Percentiles rank a stretch among this genome's conserved stretches.
phyloP scores from a whole-genome alignment of 2,329 filamentous ascomycete genomes.

The Calonectria crousiana region DNA sequence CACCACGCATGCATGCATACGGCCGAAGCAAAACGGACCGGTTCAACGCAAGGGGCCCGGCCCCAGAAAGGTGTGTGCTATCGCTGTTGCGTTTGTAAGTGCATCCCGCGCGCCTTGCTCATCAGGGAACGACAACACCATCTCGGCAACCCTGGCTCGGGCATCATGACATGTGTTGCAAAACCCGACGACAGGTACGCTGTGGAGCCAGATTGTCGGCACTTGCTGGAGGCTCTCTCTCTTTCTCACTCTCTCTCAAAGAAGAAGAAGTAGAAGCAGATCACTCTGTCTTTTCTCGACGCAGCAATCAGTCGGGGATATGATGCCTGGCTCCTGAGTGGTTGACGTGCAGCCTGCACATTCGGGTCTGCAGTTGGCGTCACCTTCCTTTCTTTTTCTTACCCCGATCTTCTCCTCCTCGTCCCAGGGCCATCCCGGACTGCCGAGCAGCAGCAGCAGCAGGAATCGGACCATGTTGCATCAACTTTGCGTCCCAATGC shows the following conservation, averaged over 20 bases:
- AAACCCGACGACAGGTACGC: neutral
- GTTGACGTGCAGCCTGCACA: neutral
- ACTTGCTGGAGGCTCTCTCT: neutral
- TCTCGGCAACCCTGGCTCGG: neutral
- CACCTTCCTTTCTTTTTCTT: neutral
- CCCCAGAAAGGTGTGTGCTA: neutral
- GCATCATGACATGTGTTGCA: neutral
- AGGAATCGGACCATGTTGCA: neutral
- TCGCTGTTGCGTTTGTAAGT: neutral
- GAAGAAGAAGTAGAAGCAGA: neutral
- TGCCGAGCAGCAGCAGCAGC: neutral
- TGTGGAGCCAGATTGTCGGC: neutral
- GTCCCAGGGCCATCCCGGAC: neutral
- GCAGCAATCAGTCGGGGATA: neutral
- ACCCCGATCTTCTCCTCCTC: neutral
- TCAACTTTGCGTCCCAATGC: neutral
- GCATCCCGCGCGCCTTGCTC: neutral
- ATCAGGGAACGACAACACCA: neutral
- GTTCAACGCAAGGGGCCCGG: neutral
- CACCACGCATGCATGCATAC: slow-evolving; percentile 7
- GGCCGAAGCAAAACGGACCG: neutral
- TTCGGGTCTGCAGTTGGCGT: neutral
- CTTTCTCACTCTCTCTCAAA: no score
- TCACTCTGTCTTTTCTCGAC: neutral
- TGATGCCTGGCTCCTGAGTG: neutral